Evolutionary conservation across 163 green algal genomes (phyloP).

Genomic region (Scenedesmus sp.): DNA sequence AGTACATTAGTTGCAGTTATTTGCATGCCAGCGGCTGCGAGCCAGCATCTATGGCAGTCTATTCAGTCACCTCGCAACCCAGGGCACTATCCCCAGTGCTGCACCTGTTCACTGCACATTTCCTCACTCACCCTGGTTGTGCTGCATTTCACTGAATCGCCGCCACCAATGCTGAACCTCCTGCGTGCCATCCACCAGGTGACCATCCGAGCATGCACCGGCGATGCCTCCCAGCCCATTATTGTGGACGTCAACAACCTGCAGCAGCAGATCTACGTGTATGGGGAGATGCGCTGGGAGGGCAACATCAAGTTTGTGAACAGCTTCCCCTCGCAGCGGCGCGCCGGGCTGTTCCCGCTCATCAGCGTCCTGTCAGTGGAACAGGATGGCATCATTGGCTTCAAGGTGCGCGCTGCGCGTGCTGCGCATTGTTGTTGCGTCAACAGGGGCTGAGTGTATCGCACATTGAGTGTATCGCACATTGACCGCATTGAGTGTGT

Average conservation of each 20-base stretch:
- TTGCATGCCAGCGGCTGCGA: too few species aligned
- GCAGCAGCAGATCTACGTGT: conserved; percentile 50
- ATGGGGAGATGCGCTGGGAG: conserved; percentile 39
- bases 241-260: conserved; percentile 46
- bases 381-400: conserved; percentile 33
- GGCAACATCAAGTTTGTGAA: conserved; percentile 52
- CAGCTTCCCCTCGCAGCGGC: conserved; percentile 14
- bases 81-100: too few species aligned
- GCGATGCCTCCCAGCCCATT: background rate
- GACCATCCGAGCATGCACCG: conserved; percentile 32
- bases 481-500: too few species aligned
- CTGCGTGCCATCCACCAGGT: background rate
- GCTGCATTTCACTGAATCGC: background rate
- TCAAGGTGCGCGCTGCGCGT: conserved; percentile 7
- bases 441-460: too few species aligned
- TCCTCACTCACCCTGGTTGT: background rate
- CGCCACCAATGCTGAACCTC: background rate
- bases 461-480: too few species aligned
- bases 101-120: background rate
- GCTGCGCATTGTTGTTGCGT: too few species aligned
- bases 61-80: too few species aligned
- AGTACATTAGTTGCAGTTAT: too few species aligned
- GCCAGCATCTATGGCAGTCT: too few species aligned
- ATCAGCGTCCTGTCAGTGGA: conserved; percentile 49
- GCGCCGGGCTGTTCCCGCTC: conserved; percentile 31